Base-by-base conservation (phyloP, 192 early-diverging fungal species). In the Entomortierella beljakovae region DNA sequence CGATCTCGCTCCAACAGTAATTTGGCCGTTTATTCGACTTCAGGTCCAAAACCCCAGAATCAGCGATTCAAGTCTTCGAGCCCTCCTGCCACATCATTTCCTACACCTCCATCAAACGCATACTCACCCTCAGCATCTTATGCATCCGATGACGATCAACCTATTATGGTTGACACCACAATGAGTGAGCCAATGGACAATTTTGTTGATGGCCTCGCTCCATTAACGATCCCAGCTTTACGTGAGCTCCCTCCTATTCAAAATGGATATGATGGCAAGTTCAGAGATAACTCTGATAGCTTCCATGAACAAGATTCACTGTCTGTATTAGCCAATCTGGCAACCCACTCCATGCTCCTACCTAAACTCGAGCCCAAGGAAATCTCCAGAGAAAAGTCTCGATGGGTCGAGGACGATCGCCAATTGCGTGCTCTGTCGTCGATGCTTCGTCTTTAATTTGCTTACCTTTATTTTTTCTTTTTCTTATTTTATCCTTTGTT, bases 341-440 rank as follows among this genome's bases (percentile, higher is more conserved):
- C 75, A 9, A 64, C 75, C 18, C 75, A 79, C 22, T 49, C 67
- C 9, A 25, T 79, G 67, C 28, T 79, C 31, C 40, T 79, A 20
- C 75, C 75, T n/a, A 79, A 79, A 42, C 61, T 79, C 15, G 75
- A 70, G 67, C 75, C 75, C 18, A 68, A 70, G 32, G 75, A 79
- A 26, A 33, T 79, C n/a, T 79, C 75, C 5, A 46, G 67, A 16
- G 75, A 79, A 28, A 66, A 61, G 38, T 26, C 57, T 16, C 75
- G 75, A 33, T 79, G 75, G 75, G 75, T 79, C 1, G 75, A 79
- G 46, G 75, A 79, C 29, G 75, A 79, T 55, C 75, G 75, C 38
- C 75, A 79, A 43, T 55, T 79, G 75, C 66, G 75, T 11, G 75
- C 75, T n/a, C 32, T 79, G 56, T 79, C 75, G 6, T 70, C 75